Evolutionary conservation across 345 rosid species (phyloP), one percentile per base, ranked within the genome.

Genomic region (Populus alba): DNA sequence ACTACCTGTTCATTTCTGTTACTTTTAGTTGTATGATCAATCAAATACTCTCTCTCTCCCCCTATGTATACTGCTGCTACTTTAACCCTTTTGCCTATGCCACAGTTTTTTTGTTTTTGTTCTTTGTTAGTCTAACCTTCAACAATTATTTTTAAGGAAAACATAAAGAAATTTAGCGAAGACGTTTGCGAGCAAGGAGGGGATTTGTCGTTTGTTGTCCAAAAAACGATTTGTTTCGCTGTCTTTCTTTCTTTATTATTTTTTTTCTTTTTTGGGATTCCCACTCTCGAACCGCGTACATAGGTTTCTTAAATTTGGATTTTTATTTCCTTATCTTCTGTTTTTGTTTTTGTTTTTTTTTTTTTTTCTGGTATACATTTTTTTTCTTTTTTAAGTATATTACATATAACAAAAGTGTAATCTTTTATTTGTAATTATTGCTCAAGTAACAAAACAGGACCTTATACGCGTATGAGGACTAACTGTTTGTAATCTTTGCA

Each of bases 131-230:
- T 43, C 47, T 43, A 43, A 55, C 66, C 70, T 71, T 29, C 68
- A 53, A 55, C 35, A 72, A 29, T 63, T 68, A 73, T 74, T 78
- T 73, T 27, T 41, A 39, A 49, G 27, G 23, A 3, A 63, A 2
- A 70, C 29, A 20, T 38, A 17, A 66, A 55, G 6, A 53, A 18
- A 22, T 35, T 4, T 10, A 49, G 23, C n/a, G 59, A 20, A 70
- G 71, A 55, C 49, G 20, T 57, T 43, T 73, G 74, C 77, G 35
- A 62, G 68, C 81, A 55, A 31, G 72, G 31, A 12, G 75, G 71
- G 29, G 61, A 6, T 59, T 31, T 66, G 38, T 16, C 29, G 25
- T 22, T 55, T 25, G 35, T 53, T 27, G 39, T 13, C 13, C 15
- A 29, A 51, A 43, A 66, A 77, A 79, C 78, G 69, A 43, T 39